phyloP scores from a whole-genome alignment of 495 filamentous ascomycete species.

The Saxophila tyrrhenica region DNA sequence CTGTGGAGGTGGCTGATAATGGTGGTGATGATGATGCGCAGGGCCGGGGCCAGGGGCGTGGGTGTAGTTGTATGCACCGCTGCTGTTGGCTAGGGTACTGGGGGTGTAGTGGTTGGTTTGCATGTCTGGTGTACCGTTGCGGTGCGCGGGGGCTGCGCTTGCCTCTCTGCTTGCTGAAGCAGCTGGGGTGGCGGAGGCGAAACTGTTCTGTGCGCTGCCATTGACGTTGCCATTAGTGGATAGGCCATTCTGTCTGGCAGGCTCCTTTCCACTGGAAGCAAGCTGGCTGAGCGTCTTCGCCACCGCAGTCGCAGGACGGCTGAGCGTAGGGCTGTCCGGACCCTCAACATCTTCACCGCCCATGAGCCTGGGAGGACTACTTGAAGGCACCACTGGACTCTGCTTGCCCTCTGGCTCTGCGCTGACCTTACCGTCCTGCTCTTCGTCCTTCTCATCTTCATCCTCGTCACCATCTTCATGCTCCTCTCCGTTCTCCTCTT shows the following conservation, averaged over 20 bases:
- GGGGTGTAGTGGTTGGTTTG: no score
- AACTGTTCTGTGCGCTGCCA: neutral
- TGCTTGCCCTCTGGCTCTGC: neutral
- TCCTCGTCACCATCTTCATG: conserved; percentile 1
- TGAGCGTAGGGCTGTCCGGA: conserved; percentile 12
- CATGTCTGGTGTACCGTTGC: no score
- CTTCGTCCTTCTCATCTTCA: neutral
- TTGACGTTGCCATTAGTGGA: neutral
- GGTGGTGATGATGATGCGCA: neutral
- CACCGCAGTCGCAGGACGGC: conserved; percentile 15
- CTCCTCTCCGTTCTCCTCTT: neutral
- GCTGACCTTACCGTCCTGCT: neutral
- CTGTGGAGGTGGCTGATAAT: neutral
- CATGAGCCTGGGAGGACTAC: conserved; percentile 3
- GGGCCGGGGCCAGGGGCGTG: neutral
- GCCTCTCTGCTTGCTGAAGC: neutral
- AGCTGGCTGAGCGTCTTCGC: conserved; percentile 20
- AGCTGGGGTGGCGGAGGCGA: neutral
- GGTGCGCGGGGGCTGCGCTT: no score
- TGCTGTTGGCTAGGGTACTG: neutral
- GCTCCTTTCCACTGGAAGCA: neutral
- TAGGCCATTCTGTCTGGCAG: neutral
- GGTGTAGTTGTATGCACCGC: neutral
- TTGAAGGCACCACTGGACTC: conserved; percentile 15
- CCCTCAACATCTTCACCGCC: neutral